Percentiles rank a stretch among this genome's conserved stretches.
These are phyloP conservation scores for Ramularia endophylla DNA, from an alignment of 2,329 filamentous ascomycete genomes.

Conservation along the genomic window DNA sequence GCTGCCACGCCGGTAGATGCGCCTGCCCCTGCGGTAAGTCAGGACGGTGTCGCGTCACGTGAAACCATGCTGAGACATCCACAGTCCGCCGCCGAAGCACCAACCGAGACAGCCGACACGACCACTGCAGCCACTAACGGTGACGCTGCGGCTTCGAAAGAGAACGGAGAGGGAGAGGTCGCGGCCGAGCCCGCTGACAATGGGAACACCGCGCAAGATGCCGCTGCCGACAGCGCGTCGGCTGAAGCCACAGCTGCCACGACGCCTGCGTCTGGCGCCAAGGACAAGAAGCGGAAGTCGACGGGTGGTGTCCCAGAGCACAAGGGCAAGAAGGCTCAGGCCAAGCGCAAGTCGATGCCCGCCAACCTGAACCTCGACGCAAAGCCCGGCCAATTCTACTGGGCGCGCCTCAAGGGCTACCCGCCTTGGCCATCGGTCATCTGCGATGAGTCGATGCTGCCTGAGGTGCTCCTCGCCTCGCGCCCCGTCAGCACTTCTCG, in stretches of 20 bases:
- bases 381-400: constrained; percentile 84
- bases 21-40: constrained; percentile 26
- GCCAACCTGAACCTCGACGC: constrained; percentile 61
- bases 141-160: constrained; percentile 15
- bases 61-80: constrained; percentile 18
- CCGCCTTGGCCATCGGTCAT: constrained; percentile 93
- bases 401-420: constrained; percentile 90
- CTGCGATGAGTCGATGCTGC: constrained; percentile 91
- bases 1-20: constrained; percentile 20
- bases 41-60: constrained; percentile 4
- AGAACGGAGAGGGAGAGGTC: constrained; percentile 24
- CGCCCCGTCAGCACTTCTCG: constrained; percentile 80
- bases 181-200: constrained; percentile 23
- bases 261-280: constrained; percentile 23
- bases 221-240: constrained; percentile 19
- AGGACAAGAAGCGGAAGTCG: constrained; percentile 51
- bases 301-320: constrained; percentile 56
- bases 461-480: constrained; percentile 64
- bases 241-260: constrained; percentile 16
- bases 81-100: constrained; percentile 16
- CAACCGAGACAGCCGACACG: background rate
- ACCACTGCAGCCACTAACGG: constrained; percentile 17
- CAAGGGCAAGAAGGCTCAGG: constrained; percentile 72
- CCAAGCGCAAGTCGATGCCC: constrained; percentile 71
- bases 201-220: constrained; percentile 22